Percentiles rank a stretch among this genome's conserved stretches.
Evolutionary conservation across 2,329 filamentous ascomycete species (phyloP).

Genomic region (Clarireedia homoeocarpa): DNA sequence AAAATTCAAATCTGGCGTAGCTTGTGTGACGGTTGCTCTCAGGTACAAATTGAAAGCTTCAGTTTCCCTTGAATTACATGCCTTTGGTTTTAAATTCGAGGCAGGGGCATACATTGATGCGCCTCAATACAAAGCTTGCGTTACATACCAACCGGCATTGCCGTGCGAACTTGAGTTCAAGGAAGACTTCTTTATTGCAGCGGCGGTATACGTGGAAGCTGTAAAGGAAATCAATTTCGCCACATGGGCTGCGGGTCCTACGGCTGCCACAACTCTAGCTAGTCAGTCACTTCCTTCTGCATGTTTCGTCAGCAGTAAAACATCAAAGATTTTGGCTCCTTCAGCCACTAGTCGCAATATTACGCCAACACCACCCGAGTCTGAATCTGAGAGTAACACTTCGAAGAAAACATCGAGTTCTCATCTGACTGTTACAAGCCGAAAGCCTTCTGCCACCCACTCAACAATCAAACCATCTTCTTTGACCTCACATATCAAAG

Average conservation of each 20-base stretch:
- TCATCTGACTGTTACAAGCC: no score
- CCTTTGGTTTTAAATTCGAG: conserved; percentile 10
- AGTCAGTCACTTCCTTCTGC: background rate
- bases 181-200: conserved; percentile 9
- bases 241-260: background rate
- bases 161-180: conserved; percentile 9
- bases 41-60: conserved; percentile 7
- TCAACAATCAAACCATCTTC: background rate
- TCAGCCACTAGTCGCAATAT: background rate
- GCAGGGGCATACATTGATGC: conserved; percentile 13
- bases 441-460: no score
- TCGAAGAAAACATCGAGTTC: background rate
- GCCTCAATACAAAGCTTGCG: conserved; percentile 11
- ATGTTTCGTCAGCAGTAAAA: background rate
- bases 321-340: background rate
- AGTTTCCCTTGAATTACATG: conserved; percentile 1
- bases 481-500: no score
- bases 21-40: conserved; percentile 9
- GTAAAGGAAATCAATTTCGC: background rate
- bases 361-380: background rate
- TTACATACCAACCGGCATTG: conserved; percentile 3
- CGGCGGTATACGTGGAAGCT: background rate
- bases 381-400: background rate
- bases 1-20: conserved; percentile 9
- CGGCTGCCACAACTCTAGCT: background rate